Percentiles rank a stretch among this genome's conserved stretches.
phyloP scores from a whole-genome alignment of 1,284 basidiomycete genomes.

The Entoloma clypeatum region DNA sequence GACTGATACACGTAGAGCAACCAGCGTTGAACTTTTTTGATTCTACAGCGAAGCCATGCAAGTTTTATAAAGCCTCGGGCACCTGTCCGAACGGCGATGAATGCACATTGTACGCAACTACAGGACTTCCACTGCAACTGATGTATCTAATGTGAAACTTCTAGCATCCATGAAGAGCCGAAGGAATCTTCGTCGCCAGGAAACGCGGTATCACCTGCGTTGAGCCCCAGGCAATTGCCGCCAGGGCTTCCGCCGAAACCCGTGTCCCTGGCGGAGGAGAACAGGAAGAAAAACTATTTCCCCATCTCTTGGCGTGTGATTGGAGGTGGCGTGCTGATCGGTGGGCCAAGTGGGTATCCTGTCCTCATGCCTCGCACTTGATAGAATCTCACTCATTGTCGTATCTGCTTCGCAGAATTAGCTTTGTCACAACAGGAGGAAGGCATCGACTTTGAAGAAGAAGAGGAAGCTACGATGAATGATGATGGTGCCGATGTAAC shows the following conservation, averaged over 20 bases:
- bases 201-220: conserved; percentile 20
- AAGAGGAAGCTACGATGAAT: conserved; percentile 4
- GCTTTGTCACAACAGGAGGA: neutral
- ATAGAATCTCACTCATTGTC: neutral
- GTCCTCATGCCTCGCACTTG: too few species aligned
- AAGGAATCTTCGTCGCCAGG: conserved; percentile 4
- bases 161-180: conserved; percentile 37
- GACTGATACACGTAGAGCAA: too few species aligned
- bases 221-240: conserved; percentile 5
- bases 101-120: conserved; percentile 68
- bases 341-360: conserved; percentile 21
- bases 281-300: conserved; percentile 42
- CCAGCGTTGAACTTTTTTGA: too few species aligned
- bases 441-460: neutral
- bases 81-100: conserved; percentile 55
- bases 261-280: conserved; percentile 29
- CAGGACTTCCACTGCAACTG: too few species aligned
- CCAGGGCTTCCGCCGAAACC: conserved; percentile 29
- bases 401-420: conserved; percentile 6
- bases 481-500: too few species aligned
- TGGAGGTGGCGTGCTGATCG: conserved; percentile 46
- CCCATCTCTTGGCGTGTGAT: conserved; percentile 51
- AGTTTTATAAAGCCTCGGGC: conserved; percentile 46
- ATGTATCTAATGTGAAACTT: too few species aligned
- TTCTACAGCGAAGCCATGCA: conserved; percentile 61